Conservation (phyloP, 1,284 basidiomycete species). For the Mycosarcoma mackinlayi region DNA sequence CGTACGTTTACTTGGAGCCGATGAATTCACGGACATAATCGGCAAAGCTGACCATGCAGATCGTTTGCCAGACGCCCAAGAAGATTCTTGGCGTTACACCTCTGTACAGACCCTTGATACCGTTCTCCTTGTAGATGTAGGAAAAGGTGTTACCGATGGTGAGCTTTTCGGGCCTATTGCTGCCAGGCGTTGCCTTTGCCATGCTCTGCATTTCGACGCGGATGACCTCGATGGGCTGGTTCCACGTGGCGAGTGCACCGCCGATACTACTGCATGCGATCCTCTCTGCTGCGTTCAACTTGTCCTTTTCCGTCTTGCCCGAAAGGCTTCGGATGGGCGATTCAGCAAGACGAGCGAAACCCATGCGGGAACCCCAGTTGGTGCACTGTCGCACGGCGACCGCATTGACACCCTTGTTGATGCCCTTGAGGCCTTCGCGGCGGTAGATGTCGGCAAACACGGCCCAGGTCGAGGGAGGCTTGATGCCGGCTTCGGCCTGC, state of each 20-base stretch:
- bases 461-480: slow-evolving; percentile 86
- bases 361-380: slow-evolving; percentile 99
- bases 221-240: slow-evolving; percentile 98
- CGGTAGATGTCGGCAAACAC: slow-evolving; percentile 95
- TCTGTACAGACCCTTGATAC: slow-evolving; percentile 94
- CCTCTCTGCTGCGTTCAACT: slow-evolving; percentile 83
- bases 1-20: slow-evolving; percentile 38
- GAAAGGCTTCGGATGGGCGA: slow-evolving; percentile 79
- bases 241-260: slow-evolving; percentile 97
- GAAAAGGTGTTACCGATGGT: slow-evolving; percentile 86
- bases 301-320: slow-evolving; percentile 80
- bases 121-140: slow-evolving; percentile 96
- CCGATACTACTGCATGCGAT: slow-evolving; percentile 88
- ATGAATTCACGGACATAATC: slow-evolving; percentile 78
- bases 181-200: slow-evolving; percentile 79
- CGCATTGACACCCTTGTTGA: slow-evolving; percentile 99
- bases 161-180: slow-evolving; percentile 84
- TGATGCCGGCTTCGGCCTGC: slow-evolving; percentile 86
- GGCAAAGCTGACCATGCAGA: slow-evolving; percentile 98
- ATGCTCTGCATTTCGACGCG: slow-evolving; percentile 99
- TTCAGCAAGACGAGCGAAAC: slow-evolving; percentile 94
- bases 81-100: slow-evolving; percentile 96
- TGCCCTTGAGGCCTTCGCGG: slow-evolving; percentile 90
- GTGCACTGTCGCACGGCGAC: slow-evolving; percentile 94
- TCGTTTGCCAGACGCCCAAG: slow-evolving; percentile 93